A percentile compares a stretch with the other conserved stretches of the same genome.
phyloP scores from a whole-genome alignment of 2,329 filamentous ascomycete genomes.

The Colletotrichum tabaci region DNA sequence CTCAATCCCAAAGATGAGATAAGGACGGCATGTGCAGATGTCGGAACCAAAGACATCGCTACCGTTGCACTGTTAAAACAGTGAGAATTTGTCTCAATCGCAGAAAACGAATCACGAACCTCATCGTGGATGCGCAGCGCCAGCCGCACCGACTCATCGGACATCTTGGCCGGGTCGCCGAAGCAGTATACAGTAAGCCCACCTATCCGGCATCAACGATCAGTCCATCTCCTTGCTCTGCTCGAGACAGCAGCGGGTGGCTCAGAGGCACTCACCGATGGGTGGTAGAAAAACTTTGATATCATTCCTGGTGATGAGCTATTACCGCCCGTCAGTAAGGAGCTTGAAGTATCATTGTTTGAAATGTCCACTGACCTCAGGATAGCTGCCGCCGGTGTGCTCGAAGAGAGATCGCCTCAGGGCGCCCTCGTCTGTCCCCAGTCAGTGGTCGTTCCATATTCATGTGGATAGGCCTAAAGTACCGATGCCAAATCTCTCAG shows the following conservation, averaged over 20 bases:
- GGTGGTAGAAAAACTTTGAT: slow-evolving; percentile 97
- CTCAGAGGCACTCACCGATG: slow-evolving; percentile 71
- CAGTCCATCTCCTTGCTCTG: neutral
- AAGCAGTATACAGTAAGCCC: slow-evolving; percentile 98
- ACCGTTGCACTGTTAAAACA: slow-evolving; percentile 79
- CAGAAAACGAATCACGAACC: slow-evolving; percentile 53
- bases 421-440: slow-evolving; percentile 79
- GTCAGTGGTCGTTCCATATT: slow-evolving; percentile 46
- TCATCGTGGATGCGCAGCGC: slow-evolving; percentile 86
- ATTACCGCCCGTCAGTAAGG: slow-evolving; percentile 45
- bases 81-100: neutral
- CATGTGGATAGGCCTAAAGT: slow-evolving; percentile 46
- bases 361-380: slow-evolving; percentile 70
- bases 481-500: slow-evolving; percentile 93
- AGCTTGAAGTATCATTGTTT: neutral
- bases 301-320: slow-evolving; percentile 91
- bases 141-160: slow-evolving; percentile 84
- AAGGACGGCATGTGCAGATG: slow-evolving; percentile 96
- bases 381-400: slow-evolving; percentile 95
- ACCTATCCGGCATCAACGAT: slow-evolving; percentile 59
- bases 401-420: slow-evolving; percentile 92
- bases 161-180: slow-evolving; percentile 94
- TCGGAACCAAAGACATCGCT: slow-evolving; percentile 98
- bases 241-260: neutral
- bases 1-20: slow-evolving; percentile 96